These are phyloP conservation scores for Geotrichum cucujoidarum DNA, from an alignment of 1,139 yeast species.

Conservation along the genomic window DNA sequence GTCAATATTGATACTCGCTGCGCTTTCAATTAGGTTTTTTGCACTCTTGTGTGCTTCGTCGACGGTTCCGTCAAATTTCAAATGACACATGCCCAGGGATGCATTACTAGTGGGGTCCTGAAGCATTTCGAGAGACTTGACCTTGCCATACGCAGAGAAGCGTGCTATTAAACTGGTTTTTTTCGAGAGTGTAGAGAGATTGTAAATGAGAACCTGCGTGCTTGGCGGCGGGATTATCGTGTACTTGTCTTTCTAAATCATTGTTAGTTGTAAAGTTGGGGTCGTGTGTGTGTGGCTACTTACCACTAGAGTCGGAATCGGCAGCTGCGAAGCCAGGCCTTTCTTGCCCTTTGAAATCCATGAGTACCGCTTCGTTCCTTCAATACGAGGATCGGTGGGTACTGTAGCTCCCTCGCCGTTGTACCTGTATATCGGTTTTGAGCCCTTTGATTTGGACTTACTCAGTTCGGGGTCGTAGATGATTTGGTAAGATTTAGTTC, in stretches of 20 bases:
- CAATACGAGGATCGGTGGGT: conserved; percentile 18
- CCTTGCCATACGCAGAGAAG: conserved; percentile 58
- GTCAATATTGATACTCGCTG: conserved; percentile 36
- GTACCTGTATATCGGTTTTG: conserved; percentile 36
- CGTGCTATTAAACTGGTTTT: conserved; percentile 46
- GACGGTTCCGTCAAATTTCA: conserved; percentile 53
- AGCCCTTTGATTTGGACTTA: conserved; percentile 41
- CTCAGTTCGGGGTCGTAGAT: conserved; percentile 56
- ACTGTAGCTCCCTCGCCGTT: conserved; percentile 9
- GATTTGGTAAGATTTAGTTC: conserved; percentile 22
- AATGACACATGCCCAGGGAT: conserved; percentile 68
- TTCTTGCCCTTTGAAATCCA: conserved; percentile 34
- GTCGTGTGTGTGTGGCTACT: not conserved
- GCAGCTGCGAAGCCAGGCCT: conserved; percentile 38
- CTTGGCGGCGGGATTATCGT: conserved; percentile 77
- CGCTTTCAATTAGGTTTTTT: conserved; percentile 38
- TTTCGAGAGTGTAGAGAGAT: conserved; percentile 49
- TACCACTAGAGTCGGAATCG: conserved; percentile 45
- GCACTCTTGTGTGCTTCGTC: conserved; percentile 49
- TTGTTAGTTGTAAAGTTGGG: not conserved
- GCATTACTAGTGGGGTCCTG: conserved; percentile 75
- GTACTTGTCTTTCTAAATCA: conserved; percentile 47
- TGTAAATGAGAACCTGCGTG: conserved; percentile 65
- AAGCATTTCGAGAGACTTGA: conserved; percentile 52
- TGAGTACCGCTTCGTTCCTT: conserved; percentile 21